Conservation (phyloP, 192 early-diverging fungal genomes). For the Rhizophlyctis rosea region DNA sequence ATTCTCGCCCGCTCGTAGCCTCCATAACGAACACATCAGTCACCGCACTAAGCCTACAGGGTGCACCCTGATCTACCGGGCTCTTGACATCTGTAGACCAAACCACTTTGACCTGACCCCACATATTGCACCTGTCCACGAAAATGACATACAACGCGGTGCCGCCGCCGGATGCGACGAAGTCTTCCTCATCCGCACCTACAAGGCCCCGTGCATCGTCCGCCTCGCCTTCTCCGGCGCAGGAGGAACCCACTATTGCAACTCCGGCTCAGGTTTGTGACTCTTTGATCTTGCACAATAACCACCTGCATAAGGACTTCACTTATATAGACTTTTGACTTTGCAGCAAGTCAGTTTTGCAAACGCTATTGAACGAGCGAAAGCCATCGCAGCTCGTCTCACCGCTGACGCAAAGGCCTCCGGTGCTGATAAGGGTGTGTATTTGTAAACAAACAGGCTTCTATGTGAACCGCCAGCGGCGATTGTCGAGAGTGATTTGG, state of each 20-base stretch:
- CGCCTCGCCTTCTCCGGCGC: background rate
- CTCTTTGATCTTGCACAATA: background rate
- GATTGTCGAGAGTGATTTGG: background rate
- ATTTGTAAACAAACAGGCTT: background rate
- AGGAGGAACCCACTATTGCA: background rate
- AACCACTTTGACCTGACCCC: background rate
- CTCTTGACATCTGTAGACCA: no score
- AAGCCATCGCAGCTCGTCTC: slow-evolving; percentile 73
- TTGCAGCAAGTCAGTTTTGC: slow-evolving; percentile 51
- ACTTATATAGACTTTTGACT: background rate
- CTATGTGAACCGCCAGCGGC: no score
- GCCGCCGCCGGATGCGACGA: slow-evolving; percentile 1
- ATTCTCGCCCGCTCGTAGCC: no score
- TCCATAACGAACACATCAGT: no score
- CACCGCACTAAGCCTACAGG: no score
- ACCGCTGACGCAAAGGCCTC: slow-evolving; percentile 10
- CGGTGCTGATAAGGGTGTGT: no score
- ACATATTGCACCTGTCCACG: background rate
- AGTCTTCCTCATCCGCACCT: background rate
- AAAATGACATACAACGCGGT: slow-evolving; percentile 18
- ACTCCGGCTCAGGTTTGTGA: background rate
- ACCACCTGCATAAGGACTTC: background rate
- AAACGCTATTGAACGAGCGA: slow-evolving; percentile 69
- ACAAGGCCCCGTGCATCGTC: background rate
- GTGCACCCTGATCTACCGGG: no score